Base-by-base conservation (phyloP, 2,329 filamentous ascomycete species). In the Fusarium sp. region DNA sequence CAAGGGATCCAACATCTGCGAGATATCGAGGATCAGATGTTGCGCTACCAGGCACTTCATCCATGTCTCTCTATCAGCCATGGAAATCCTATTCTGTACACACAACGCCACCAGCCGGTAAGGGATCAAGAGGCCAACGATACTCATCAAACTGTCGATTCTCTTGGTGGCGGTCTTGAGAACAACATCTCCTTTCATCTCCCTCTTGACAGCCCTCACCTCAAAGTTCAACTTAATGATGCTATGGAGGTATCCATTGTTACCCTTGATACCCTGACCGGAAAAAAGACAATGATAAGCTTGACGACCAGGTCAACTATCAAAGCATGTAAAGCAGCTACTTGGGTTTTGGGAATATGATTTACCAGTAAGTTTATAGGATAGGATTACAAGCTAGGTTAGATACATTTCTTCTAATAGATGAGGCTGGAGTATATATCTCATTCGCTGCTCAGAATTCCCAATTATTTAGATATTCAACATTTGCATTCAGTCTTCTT, bases 271-370 rank as follows among this genome's bases (percentile, higher is more conserved):
- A 63, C 60, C 1, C n/a, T 63, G 0, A 25, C 3, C 7, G 60
- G 60, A 23, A 63, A 63, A 44, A 62, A 37, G 16, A 63, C 37
- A 1, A 63, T 63, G 37, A 52, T 63, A 31, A 52, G 31, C 18
- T 15, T 63, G 18, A 63, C 44, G 12, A n/a, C 37, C 0, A 51
- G 41, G 44, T 62, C 44, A 18, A 16, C 19, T n/a, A n/a, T n/a
- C n/a, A n/a, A n/a, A n/a, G n/a, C 4, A 52, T 25, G 7, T 62
- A 2, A 21, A 62, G 19, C 60, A 52, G 27, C 4, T 63, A 16
- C 8, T 63, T 21, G 57, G 57, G 14, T 62, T 63, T 19, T 63
- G 37, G 60, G 60, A 63, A n/a, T 52, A 52, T 5, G 6, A 16
- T 8, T 14, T 44, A 4, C 11, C 37, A 0, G 11, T 23, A 2